Conservation (phyloP, 345 rosid species). For the Arabis hirsuta region DNA sequence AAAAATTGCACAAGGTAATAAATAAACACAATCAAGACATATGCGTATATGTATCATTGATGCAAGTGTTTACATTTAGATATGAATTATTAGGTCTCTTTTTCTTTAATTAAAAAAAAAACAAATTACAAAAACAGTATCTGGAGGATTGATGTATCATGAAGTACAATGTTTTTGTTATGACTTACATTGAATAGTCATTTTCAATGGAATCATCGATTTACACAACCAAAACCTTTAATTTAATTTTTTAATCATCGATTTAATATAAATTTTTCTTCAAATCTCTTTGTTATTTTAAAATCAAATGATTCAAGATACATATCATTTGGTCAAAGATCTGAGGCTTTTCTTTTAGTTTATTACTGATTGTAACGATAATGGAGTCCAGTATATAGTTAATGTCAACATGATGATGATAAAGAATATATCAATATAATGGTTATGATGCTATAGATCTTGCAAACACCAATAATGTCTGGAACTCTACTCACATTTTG, state of each 20-base stretch:
- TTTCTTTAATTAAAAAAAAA: background rate
- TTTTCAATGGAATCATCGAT: conserved; percentile 20
- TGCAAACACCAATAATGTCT: conserved; percentile 43
- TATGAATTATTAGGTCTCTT: background rate
- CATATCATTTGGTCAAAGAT: conserved; percentile 43
- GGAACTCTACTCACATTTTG: conserved; percentile 38
- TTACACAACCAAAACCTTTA: conserved; percentile 3
- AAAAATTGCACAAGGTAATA: conserved; percentile 32
- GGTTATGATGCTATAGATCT: conserved; percentile 48
- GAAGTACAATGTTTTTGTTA: conserved; percentile 37
- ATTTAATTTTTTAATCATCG: background rate
- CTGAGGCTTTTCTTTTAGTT: conserved; percentile 20
- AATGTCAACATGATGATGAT: conserved; percentile 38
- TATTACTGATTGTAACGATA: conserved; percentile 29
- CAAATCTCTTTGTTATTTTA: conserved; percentile 5
- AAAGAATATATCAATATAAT: conserved; percentile 32
- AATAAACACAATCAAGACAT: conserved; percentile 27
- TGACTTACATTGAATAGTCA: conserved; percentile 33
- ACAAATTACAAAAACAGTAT: background rate
- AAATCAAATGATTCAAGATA: conserved; percentile 5
- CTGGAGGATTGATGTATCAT: conserved; percentile 30
- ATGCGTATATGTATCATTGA: conserved; percentile 17
- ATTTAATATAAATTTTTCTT: background rate
- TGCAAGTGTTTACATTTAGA: conserved; percentile 20
- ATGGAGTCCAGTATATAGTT: conserved; percentile 36